phyloP scores from a whole-genome alignment of 306 rosid genomes.

The Prinsepia uniflora region DNA sequence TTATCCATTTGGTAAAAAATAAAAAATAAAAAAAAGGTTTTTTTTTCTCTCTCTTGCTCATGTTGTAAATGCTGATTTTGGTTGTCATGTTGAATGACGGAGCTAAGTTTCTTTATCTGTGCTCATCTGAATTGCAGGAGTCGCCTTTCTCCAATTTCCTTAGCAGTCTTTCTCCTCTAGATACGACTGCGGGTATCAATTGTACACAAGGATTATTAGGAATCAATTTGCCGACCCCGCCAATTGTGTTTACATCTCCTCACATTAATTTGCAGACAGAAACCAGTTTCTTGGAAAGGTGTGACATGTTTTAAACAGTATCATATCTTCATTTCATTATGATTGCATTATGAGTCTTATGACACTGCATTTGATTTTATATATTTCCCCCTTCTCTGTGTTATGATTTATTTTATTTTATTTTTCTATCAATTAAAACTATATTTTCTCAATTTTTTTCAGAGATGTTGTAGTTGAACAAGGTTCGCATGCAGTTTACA shows the following conservation, averaged over 20 bases:
- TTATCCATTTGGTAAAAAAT: background rate
- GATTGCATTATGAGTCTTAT: background rate
- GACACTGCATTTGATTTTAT: background rate
- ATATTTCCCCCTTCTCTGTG: background rate
- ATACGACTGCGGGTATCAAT: background rate
- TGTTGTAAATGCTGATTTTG: background rate
- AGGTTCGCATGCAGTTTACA: constrained; percentile 10
- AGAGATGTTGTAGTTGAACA: constrained; percentile 15
- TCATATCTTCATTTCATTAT: background rate
- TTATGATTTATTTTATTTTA: background rate
- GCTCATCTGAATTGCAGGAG: constrained; percentile 16
- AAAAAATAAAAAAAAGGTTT: background rate
- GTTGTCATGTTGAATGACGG: background rate
- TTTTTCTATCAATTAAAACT: background rate
- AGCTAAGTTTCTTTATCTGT: background rate
- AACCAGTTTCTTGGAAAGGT: constrained; percentile 14
- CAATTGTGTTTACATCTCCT: constrained; percentile 26
- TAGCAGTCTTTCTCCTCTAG: constrained; percentile 22
- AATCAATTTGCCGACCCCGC: constrained; percentile 16
- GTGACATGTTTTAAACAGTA: background rate
- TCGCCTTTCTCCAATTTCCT: constrained; percentile 20
- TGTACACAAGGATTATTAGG: constrained; percentile 8
- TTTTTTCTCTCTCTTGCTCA: background rate
- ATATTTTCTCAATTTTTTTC: no score
- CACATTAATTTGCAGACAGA: constrained; percentile 15